phyloP scores from a whole-genome alignment of 345 rosid genomes.

The Acer negundo region DNA sequence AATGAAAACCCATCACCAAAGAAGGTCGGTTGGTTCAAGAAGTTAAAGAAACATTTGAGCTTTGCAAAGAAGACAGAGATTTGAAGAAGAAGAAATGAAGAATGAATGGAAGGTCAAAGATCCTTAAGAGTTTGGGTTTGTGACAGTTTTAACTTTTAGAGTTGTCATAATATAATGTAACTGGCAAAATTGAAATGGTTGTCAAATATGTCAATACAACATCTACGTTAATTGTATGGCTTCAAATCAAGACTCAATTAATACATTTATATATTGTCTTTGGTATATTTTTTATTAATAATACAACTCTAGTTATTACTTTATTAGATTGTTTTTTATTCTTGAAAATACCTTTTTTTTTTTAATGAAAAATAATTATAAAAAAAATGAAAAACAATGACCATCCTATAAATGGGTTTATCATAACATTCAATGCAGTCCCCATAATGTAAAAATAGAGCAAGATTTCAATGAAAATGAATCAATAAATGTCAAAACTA shows the following conservation, averaged over 20 bases:
- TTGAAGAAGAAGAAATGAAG: background rate
- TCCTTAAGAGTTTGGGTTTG: too few species aligned
- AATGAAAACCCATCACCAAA: background rate
- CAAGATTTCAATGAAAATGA: background rate
- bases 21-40: constrained; percentile 5
- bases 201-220: too few species aligned
- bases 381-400: background rate
- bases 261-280: too few species aligned
- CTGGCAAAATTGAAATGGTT: background rate
- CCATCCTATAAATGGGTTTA: background rate
- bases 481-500: too few species aligned
- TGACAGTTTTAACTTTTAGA: too few species aligned
- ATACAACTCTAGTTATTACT: too few species aligned
- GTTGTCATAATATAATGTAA: background rate
- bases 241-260: too few species aligned
- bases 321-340: too few species aligned
- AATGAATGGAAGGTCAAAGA: background rate
- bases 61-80: background rate
- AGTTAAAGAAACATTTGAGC: background rate
- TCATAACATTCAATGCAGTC: background rate
- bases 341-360: too few species aligned
- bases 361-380: too few species aligned
- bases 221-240: too few species aligned
- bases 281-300: too few species aligned
- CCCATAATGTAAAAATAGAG: background rate